A percentile compares a stretch with the other conserved stretches of the same genome.
Evolutionary conservation across 768 basidiomycete genomes (phyloP).

Genomic region (Leccinum fibrillosum): DNA sequence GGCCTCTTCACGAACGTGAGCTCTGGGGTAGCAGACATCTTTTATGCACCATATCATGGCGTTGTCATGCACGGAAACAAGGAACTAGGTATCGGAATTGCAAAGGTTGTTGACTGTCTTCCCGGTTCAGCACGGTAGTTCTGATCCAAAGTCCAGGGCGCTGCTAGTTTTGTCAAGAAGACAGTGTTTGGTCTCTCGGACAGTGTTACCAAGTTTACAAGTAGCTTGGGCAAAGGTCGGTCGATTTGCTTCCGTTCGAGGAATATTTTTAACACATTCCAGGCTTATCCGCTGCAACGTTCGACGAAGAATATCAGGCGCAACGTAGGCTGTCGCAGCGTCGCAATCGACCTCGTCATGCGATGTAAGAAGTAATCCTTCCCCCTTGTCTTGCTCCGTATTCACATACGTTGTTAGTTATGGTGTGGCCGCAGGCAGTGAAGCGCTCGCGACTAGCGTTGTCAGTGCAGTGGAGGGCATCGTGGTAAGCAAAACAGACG

Average conservation of each 20-base stretch:
- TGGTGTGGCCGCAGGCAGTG: conserved; percentile 93
- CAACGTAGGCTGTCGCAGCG: conserved; percentile 84
- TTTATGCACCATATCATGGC: conserved; percentile 97
- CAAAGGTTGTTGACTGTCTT: conserved; percentile 55
- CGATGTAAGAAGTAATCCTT: conserved; percentile 55
- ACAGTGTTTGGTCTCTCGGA: conserved; percentile 96
- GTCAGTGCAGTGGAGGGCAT: conserved; percentile 97
- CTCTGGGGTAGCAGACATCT: conserved; percentile 96
- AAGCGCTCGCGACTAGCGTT: conserved; percentile 90
- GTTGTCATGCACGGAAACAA: conserved; percentile 95
- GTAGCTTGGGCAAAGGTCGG: conserved; percentile 92
- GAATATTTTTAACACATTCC: not conserved
- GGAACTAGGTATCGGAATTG: conserved; percentile 91
- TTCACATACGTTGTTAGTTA: conserved; percentile 49
- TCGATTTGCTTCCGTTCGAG: not conserved
- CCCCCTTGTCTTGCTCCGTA: not conserved
- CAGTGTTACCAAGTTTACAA: conserved; percentile 96
- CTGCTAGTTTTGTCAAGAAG: conserved; percentile 98
- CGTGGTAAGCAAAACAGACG: conserved; percentile 50
- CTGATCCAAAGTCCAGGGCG: conserved; percentile 58
- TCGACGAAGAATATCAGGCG: conserved; percentile 94
- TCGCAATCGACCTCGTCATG: conserved; percentile 93
- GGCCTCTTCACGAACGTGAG: conserved; percentile 98
- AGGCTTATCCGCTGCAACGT: conserved; percentile 95
- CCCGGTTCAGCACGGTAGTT: not conserved